phyloP scores from a whole-genome alignment of 495 filamentous ascomycete species.

The Glarea lozoyensis region DNA sequence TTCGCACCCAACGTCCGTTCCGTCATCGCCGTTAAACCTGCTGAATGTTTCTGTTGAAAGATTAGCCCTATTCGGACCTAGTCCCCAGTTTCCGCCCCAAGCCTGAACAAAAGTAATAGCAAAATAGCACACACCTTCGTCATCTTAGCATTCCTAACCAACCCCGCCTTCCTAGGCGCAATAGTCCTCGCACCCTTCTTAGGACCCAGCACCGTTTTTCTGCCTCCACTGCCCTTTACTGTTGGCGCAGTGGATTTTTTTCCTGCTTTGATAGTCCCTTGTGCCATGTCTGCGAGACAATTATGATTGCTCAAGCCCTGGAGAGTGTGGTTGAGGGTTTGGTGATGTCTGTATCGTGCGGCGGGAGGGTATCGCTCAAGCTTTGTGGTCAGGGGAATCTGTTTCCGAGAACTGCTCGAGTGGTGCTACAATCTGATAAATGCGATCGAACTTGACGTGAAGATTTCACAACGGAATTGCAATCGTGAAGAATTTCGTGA shows the following conservation, averaged over 20 bases:
- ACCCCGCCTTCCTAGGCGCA: conserved; percentile 55
- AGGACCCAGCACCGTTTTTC: conserved; percentile 17
- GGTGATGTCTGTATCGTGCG: too few relatives aligned
- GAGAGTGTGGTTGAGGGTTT: too few relatives aligned
- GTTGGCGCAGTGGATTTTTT: conserved; percentile 15
- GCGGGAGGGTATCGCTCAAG: too few relatives aligned
- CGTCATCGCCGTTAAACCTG: conserved; percentile 54
- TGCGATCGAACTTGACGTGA: too few relatives aligned
- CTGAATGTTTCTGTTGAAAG: conserved; percentile 48
- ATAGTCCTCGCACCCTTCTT: conserved; percentile 54
- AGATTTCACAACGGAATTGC: too few relatives aligned
- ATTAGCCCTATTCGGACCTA: conserved; percentile 1
- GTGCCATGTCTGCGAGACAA: too few relatives aligned
- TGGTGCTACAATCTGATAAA: too few relatives aligned
- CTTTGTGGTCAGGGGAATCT: too few relatives aligned
- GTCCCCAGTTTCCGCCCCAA: background rate
- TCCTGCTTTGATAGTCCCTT: conserved; percentile 19
- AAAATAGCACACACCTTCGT: conserved; percentile 42
- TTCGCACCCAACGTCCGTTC: conserved; percentile 57
- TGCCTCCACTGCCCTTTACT: conserved; percentile 1
- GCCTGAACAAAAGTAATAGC: conserved; percentile 1
- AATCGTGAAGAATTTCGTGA: too few relatives aligned
- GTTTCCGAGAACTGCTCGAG: too few relatives aligned
- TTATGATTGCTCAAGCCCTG: too few relatives aligned
- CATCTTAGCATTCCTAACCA: conserved; percentile 52